These are phyloP conservation scores for Elsinoe perseae DNA, from an alignment of 2,329 filamentous ascomycete species.

Conservation along the genomic window DNA sequence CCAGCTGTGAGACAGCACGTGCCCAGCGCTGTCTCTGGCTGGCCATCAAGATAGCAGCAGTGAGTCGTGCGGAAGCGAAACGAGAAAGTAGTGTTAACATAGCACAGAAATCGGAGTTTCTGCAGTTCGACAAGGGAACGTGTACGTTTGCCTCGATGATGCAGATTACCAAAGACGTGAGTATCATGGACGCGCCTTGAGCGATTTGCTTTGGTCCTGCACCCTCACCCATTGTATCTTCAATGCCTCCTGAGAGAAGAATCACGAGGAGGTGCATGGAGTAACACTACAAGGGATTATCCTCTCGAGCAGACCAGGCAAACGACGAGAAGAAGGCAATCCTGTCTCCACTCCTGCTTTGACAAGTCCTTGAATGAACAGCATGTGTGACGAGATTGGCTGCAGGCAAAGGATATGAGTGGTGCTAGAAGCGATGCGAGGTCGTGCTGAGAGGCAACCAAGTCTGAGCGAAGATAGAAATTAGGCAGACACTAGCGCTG, in stretches of 20 bases:
- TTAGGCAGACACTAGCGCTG: not conserved
- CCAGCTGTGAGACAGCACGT: conserved; percentile 51
- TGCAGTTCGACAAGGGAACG: conserved; percentile 21
- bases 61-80: not conserved
- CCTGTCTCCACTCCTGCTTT: no score
- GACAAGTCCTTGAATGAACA: no score
- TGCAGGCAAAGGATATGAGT: no score
- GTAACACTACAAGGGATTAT: no score
- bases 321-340: no score
- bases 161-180: not conserved
- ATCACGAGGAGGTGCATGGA: not conserved
- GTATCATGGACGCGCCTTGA: not conserved
- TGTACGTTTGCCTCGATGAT: not conserved
- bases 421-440: not conserved
- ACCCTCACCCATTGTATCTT: not conserved
- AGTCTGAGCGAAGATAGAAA: not conserved
- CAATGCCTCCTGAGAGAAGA: not conserved
- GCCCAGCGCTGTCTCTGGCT: conserved; percentile 41
- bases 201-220: not conserved
- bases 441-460: not conserved
- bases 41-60: conserved; percentile 21
- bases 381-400: no score
- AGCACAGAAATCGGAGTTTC: conserved; percentile 15
- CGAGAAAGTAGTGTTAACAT: not conserved
- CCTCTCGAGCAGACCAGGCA: no score